Base-by-base conservation (phyloP, 2,329 filamentous ascomycete species). In the Phialophora verrucosa region DNA sequence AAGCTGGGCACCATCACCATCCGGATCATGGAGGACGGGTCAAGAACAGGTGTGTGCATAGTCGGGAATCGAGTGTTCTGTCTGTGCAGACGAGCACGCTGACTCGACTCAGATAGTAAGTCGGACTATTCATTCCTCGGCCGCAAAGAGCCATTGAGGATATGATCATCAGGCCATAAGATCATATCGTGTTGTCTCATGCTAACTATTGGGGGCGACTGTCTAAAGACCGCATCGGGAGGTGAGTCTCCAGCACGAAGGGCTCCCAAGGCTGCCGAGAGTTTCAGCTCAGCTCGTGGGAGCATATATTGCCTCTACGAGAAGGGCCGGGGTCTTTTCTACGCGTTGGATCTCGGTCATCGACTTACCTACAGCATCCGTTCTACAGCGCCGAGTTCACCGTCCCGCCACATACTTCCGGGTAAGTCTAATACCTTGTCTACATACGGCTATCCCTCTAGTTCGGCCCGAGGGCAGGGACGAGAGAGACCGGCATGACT, bases 11-110 rank as follows among this genome's bases (percentile, higher is more conserved):
- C 80, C 29, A 78, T 83, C 42, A 84, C 78, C 14, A 83, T 83
- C 56, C 76, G 82, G 4, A 77, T 84, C 65, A 78, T 84, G 75
- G 82, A 85, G 76, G 83, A 84, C 70, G 83, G 83, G 6, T 83
- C 81, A 3, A 74, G 79, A 38, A 83, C 82, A 68, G 81, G 63
- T 66, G 12, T 29, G 63, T 65, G 6, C 7, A 29, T 38, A 4
- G 8, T 25, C 2, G 4, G 14, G 4, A 12, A 6, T 31, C 47
- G 11, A 25, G 7, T 6, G 3, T 44, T 32, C n/a, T n/a, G n/a
- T 14, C 2, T 14, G 5, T 5, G 31, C 44, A 59, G 11, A 23
- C 20, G 25, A 47, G 27, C 32, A 14, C 51, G 11, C 10, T 35
- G n/a, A 61, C 59, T 7, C n/a, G 25, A n/a, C 8, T 10, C 23